Evolutionary conservation across 2,329 filamentous ascomycete species (phyloP).

Genomic region (Claviceps sp.): DNA sequence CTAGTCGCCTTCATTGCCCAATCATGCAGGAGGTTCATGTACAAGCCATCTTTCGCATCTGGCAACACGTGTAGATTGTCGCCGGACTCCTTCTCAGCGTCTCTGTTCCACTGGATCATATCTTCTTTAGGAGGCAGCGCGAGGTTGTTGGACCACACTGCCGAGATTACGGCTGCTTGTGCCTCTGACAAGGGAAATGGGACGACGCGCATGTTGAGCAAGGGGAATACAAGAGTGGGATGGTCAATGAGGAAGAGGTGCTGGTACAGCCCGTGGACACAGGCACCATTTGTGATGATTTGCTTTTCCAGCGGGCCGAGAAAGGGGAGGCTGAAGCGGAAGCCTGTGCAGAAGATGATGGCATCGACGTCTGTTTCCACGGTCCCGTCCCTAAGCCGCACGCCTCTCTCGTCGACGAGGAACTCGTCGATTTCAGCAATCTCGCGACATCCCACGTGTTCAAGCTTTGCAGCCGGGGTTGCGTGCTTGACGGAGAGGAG

Average conservation of each 20-base stretch:
- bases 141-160: slow-evolving; percentile 62
- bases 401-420: slow-evolving; percentile 37
- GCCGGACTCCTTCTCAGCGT: slow-evolving; percentile 37
- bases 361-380: slow-evolving; percentile 57
- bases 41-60: slow-evolving; percentile 41
- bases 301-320: slow-evolving; percentile 31
- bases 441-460: slow-evolving; percentile 34
- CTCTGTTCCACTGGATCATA: slow-evolving; percentile 58
- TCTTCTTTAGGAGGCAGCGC: slow-evolving; percentile 44
- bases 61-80: slow-evolving; percentile 18
- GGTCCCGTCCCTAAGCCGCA: slow-evolving; percentile 53
- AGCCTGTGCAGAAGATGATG: slow-evolving; percentile 80
- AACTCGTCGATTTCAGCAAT: slow-evolving; percentile 46
- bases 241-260: slow-evolving; percentile 66
- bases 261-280: slow-evolving; percentile 60
- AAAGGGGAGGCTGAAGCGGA: slow-evolving; percentile 76
- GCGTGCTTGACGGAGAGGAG: slow-evolving; percentile 48
- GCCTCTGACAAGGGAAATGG: slow-evolving; percentile 72
- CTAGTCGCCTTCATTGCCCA: slow-evolving; percentile 41
- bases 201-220: slow-evolving; percentile 70
- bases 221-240: slow-evolving; percentile 66
- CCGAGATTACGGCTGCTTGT: slow-evolving; percentile 63
- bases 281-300: slow-evolving; percentile 53
- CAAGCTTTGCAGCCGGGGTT: slow-evolving; percentile 30
- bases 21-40: slow-evolving; percentile 55